Conservation (phyloP, 1,139 yeast species). For the Pichia terricola region DNA sequence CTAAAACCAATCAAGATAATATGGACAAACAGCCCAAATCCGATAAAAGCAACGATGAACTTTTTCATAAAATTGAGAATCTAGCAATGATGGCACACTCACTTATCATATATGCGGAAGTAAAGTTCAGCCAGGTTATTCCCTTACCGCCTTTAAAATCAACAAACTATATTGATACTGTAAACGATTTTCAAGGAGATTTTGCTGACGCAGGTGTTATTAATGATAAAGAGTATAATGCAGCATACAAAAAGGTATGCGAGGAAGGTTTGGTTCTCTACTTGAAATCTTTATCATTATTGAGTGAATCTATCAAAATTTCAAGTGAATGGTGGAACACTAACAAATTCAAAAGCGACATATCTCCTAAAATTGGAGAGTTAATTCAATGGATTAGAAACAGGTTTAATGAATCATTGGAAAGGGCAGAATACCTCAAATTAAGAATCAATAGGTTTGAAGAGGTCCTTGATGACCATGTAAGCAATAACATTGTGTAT, state of each 20-base stretch:
- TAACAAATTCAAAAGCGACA: constrained; percentile 28
- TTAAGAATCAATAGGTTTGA: constrained; percentile 46
- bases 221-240: constrained; percentile 9
- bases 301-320: constrained; percentile 76
- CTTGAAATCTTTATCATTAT: constrained; percentile 69
- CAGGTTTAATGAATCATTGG: constrained; percentile 78
- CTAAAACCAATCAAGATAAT: not conserved
- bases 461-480: constrained; percentile 12
- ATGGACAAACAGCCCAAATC: too few relatives aligned
- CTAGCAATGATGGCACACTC: constrained; percentile 88
- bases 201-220: constrained; percentile 9
- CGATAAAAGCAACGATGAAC: constrained; percentile 19
- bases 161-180: constrained; percentile 11
- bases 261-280: constrained; percentile 83
- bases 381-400: constrained; percentile 91
- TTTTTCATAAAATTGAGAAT: constrained; percentile 52
- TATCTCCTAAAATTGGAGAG: constrained; percentile 51
- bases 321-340: constrained; percentile 87
- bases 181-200: not conserved
- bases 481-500: constrained; percentile 33
- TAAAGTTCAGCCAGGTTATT: constrained; percentile 73
- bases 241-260: constrained; percentile 32
- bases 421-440: constrained; percentile 73
- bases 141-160: constrained; percentile 61
- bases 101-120: constrained; percentile 80